Evolutionary conservation across 768 basidiomycete genomes (phyloP).

Genomic region (Lactarius evosmus): DNA sequence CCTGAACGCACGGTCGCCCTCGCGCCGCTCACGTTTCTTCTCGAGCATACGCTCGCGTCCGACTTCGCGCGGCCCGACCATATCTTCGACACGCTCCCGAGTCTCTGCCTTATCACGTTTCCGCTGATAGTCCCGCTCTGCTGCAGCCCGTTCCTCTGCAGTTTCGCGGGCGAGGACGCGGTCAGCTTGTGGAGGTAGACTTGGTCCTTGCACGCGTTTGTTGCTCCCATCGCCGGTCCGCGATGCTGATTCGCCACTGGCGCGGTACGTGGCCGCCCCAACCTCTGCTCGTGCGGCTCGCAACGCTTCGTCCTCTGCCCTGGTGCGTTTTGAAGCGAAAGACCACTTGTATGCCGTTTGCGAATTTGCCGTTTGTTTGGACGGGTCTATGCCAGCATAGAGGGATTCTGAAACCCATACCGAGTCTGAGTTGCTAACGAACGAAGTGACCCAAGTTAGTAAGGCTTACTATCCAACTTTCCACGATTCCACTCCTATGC

Average conservation of each 20-base stretch:
- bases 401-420: slow-evolving; percentile 42
- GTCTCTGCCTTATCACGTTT: slow-evolving; percentile 66
- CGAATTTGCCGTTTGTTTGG: slow-evolving; percentile 53
- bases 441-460: background rate
- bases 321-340: slow-evolving; percentile 65
- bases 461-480: slow-evolving; percentile 55
- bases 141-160: slow-evolving; percentile 47
- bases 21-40: slow-evolving; percentile 75
- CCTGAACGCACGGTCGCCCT: slow-evolving; percentile 64
- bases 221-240: slow-evolving; percentile 23
- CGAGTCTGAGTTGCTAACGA: background rate
- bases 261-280: slow-evolving; percentile 41
- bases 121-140: slow-evolving; percentile 55
- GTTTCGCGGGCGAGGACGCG: slow-evolving; percentile 67
- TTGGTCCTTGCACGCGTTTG: slow-evolving; percentile 59
- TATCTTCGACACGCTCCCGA: slow-evolving; percentile 69
- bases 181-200: slow-evolving; percentile 67
- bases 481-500: slow-evolving; percentile 78
- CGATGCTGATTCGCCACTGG: slow-evolving; percentile 22
- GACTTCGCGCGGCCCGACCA: slow-evolving; percentile 74
- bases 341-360: slow-evolving; percentile 88
- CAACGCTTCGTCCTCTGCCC: slow-evolving; percentile 58
- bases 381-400: slow-evolving; percentile 60
- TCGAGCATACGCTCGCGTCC: slow-evolving; percentile 85
- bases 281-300: slow-evolving; percentile 59